These are phyloP conservation scores for Amanita fuliginea DNA, from an alignment of 768 basidiomycete genomes.

Conservation along the genomic window DNA sequence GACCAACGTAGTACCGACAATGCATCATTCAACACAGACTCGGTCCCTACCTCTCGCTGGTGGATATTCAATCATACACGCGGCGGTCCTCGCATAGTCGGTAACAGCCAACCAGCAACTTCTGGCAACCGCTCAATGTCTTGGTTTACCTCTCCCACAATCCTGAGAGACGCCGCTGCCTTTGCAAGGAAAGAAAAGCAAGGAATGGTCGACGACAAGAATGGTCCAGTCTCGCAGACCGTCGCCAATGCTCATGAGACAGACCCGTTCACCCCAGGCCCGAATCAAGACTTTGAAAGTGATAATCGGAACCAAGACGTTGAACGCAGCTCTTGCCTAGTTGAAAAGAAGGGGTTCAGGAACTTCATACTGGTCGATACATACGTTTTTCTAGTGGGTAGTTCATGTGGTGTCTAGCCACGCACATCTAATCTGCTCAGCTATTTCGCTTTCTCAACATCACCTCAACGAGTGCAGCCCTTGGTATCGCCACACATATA, in stretches of 20 bases:
- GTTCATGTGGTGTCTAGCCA: neutral
- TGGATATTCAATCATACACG: constrained; percentile 64
- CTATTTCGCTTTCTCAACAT: constrained; percentile 82
- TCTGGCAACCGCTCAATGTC: constrained; percentile 9
- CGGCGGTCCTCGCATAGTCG: neutral
- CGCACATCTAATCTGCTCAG: constrained; percentile 24
- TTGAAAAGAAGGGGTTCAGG: constrained; percentile 39
- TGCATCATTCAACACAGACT: constrained; percentile 40
- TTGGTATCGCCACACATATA: constrained; percentile 72
- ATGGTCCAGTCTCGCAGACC: constrained; percentile 6
- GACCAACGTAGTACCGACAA: constrained; percentile 39
- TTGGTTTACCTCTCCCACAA: constrained; percentile 36
- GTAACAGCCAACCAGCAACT: neutral
- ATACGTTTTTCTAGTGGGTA: constrained; percentile 67
- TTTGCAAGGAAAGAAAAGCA: constrained; percentile 25
- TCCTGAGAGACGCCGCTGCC: constrained; percentile 22
- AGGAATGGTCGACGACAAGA: constrained; percentile 15
- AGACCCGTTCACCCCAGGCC: constrained; percentile 31
- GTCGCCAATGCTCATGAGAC: constrained; percentile 53
- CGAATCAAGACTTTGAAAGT: constrained; percentile 18
- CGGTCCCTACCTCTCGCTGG: constrained; percentile 46
- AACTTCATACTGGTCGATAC: constrained; percentile 61
- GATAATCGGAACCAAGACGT: constrained; percentile 15
- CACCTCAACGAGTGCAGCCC: constrained; percentile 65
- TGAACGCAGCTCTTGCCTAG: constrained; percentile 18